Base-by-base conservation (phyloP, 192 early-diverging fungal species). In the Backusella luteola region DNA sequence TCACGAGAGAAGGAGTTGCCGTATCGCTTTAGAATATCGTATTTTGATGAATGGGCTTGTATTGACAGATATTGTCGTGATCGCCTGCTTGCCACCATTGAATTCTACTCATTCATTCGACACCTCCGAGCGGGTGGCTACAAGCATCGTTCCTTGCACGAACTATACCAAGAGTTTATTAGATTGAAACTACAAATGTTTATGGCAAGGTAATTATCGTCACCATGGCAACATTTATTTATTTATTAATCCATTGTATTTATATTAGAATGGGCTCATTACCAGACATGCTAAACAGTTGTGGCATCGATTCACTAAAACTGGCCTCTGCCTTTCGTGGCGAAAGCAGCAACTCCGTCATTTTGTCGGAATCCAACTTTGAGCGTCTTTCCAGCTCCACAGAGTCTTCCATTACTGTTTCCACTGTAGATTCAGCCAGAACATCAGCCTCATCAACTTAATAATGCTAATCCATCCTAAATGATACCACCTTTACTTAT, bases 41-140 rank as follows among this genome's bases (percentile, higher is more conserved):
- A 84, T 26, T 86, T 85, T 67, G 90, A 90, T 52, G 92, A 93
- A 42, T 94, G 93, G 93, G 87, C 89, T 38, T 90, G 89, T 68
- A 87, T 93, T 73, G 93, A 93, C 78, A 85, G 88, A n/a, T 89
- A 91, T 74, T 99, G 97, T 82, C 94, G 94, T 39, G 97, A 98
- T 85, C 87, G 96, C 12, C 74, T 99, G 11, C 90, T 95, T 4
- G 90, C 95, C 17, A 94, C 92, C 5, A 91, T 93, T 73, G 95
- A 94, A 52, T 99, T 99, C 75, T 99, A 97, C 83, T 87, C 89
- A 29, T 98, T 97, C 85, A 86, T 97, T 41, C 88, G 94, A 36
- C 91, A 96, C 67, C 80, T 99, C 59, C 89, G 94, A 74, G 91
- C 91, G 52, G 95, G 96, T 1, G 85, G 92, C 26, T 97, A 92